A percentile compares a stretch with the other conserved stretches of the same genome.
Evolutionary conservation across 768 basidiomycete genomes (phyloP).

Genomic region (Leccinum rimulosum): DNA sequence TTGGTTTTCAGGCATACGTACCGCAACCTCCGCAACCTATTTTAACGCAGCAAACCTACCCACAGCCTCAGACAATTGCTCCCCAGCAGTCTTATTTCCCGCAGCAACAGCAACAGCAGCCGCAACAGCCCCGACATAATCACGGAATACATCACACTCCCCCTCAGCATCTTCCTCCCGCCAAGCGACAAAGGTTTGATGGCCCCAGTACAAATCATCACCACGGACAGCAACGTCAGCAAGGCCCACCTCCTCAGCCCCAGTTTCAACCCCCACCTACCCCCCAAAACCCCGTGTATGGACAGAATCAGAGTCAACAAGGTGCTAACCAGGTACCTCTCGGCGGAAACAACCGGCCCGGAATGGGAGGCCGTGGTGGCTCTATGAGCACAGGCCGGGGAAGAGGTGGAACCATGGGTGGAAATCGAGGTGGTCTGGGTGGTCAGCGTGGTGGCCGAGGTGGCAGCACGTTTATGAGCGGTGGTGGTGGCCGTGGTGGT

Average conservation of each 20-base stretch:
- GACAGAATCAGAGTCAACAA: constrained; percentile 40
- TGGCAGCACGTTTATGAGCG: constrained; percentile 31
- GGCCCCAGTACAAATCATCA: constrained; percentile 54
- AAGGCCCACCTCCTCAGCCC: constrained; percentile 54
- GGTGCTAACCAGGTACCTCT: constrained; percentile 40
- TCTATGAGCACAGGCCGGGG: constrained; percentile 33
- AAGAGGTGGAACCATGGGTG: constrained; percentile 50
- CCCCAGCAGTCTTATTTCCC: constrained; percentile 42
- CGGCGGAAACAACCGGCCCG: constrained; percentile 45
- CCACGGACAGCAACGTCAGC: constrained; percentile 41
- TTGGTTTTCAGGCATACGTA: constrained; percentile 64
- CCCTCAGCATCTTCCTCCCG: constrained; percentile 84
- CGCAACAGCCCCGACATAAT: constrained; percentile 45
- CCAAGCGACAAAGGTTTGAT: constrained; percentile 89
- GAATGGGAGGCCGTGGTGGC: constrained; percentile 44
- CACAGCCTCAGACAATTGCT: constrained; percentile 38
- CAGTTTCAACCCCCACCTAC: constrained; percentile 46
- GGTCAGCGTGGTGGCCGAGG: constrained; percentile 43
- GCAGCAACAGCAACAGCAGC: constrained; percentile 38
- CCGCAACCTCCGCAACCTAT: constrained; percentile 59
- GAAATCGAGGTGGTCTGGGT: constrained; percentile 43
- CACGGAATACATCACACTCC: constrained; percentile 58
- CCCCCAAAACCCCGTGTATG: constrained; percentile 28
- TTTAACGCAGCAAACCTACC: constrained; percentile 46
- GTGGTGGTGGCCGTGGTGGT: constrained; percentile 40